phyloP scores from a whole-genome alignment of 148 eudicot species.

The Vaccinium darrowii region DNA sequence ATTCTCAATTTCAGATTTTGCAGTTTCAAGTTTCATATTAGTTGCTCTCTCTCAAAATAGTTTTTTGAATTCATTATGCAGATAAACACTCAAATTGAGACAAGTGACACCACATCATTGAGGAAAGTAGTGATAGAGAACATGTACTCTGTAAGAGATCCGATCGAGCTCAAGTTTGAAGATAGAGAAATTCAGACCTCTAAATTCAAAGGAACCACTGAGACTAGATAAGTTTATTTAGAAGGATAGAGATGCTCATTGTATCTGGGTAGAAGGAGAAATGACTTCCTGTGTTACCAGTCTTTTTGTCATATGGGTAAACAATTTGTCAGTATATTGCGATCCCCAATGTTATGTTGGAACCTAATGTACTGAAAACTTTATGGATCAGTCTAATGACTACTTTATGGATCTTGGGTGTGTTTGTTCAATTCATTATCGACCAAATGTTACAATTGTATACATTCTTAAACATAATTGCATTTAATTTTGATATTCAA shows the following conservation, averaged over 20 bases:
- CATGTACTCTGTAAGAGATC: conserved; percentile 87
- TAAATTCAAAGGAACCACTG: conserved; percentile 42
- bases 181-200: conserved; percentile 65
- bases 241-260: conserved; percentile 32
- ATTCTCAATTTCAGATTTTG: too few relatives aligned
- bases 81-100: conserved; percentile 69
- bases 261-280: conserved; percentile 20
- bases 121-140: conserved; percentile 87
- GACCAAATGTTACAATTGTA: background rate
- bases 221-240: conserved; percentile 47
- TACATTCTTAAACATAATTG: background rate
- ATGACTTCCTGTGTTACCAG: background rate
- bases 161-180: conserved; percentile 38
- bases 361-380: background rate
- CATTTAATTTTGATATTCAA: background rate
- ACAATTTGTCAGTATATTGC: background rate
- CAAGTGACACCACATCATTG: conserved; percentile 70
- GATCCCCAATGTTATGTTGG: background rate
- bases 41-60: conserved; percentile 1
- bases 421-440: background rate
- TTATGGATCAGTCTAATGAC: too few relatives aligned
- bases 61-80: conserved; percentile 22
- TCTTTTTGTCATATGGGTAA: background rate
- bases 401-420: background rate
- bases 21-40: background rate